Conservation (phyloP, 2,329 filamentous ascomycete species). For the Exutisphaerella laricina region DNA sequence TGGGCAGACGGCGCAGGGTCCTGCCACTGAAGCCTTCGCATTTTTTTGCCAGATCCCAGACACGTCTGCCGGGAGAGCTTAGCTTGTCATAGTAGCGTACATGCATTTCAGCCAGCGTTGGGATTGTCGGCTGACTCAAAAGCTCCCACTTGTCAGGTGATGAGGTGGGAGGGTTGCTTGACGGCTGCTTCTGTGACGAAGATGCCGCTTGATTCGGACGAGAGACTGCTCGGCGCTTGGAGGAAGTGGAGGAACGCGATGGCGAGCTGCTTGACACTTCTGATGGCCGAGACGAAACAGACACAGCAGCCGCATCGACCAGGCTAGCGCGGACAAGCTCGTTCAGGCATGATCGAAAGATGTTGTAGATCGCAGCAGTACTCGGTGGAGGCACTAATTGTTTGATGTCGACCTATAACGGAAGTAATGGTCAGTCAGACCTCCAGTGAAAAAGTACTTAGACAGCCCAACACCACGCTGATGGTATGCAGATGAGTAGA, state of each 20-base stretch:
- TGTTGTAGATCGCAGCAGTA: conserved; percentile 41
- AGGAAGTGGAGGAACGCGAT: background rate
- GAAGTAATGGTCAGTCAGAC: too few relatives aligned
- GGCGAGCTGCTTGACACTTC: background rate
- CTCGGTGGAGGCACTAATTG: conserved; percentile 41
- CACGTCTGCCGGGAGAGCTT: conserved; percentile 25
- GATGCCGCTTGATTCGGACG: conserved; percentile 6
- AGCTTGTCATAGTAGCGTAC: conserved; percentile 18
- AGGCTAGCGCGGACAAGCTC: conserved; percentile 39
- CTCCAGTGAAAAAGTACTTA: too few relatives aligned
- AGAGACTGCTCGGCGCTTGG: conserved; percentile 1
- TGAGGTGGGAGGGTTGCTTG: background rate
- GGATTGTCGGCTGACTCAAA: conserved; percentile 20
- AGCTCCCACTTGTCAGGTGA: conserved; percentile 12
- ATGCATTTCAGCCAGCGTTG: conserved; percentile 29
- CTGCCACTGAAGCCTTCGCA: conserved; percentile 40
- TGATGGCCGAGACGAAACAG: background rate
- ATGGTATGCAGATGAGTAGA: too few relatives aligned
- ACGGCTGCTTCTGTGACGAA: background rate
- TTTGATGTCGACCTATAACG: conserved; percentile 46
- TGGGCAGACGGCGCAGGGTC: conserved; percentile 39
- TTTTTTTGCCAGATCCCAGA: conserved; percentile 32
- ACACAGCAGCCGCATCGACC: conserved; percentile 26
- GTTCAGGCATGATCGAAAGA: conserved; percentile 45
- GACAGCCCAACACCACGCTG: too few relatives aligned